Conservation (phyloP, 441 rosid genomes). For the Erysimum pusillum region DNA sequence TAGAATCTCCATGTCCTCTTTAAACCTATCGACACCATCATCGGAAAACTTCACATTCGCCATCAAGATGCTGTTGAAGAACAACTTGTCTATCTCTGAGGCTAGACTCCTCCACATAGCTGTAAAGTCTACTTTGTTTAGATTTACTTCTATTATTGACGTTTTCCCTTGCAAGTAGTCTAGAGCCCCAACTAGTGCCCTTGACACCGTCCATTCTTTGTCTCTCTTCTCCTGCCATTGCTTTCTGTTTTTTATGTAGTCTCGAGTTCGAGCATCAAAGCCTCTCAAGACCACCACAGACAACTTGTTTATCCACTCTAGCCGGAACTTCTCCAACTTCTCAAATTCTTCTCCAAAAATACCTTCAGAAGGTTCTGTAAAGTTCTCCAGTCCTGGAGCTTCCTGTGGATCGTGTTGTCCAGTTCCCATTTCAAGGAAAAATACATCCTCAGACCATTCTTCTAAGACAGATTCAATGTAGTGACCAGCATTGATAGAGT, state of each 20-base stretch:
- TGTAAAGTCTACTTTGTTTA: conserved; percentile 72
- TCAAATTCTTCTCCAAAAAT: conserved; percentile 67
- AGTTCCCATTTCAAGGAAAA: conserved; percentile 79
- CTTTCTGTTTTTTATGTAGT: conserved; percentile 77
- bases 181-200: conserved; percentile 70
- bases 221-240: conserved; percentile 85
- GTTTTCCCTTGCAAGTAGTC: conserved; percentile 83
- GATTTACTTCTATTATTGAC: conserved; percentile 59
- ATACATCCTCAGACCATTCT: conserved; percentile 89
- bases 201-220: conserved; percentile 75
- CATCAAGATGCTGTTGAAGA: conserved; percentile 68
- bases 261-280: conserved; percentile 78
- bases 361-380: conserved; percentile 51
- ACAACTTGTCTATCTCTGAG: conserved; percentile 64
- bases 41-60: conserved; percentile 68
- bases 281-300: conserved; percentile 81
- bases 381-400: conserved; percentile 37
- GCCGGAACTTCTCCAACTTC: conserved; percentile 67
- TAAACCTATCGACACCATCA: conserved; percentile 71
- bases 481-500: conserved; percentile 72
- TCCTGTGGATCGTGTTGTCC: conserved; percentile 53
- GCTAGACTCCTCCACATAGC: conserved; percentile 84
- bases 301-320: conserved; percentile 84
- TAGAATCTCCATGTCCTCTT: conserved; percentile 67
- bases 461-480: conserved; percentile 72